Conservation (phyloP, 208 protist species). For the Leishmania tropica region DNA sequence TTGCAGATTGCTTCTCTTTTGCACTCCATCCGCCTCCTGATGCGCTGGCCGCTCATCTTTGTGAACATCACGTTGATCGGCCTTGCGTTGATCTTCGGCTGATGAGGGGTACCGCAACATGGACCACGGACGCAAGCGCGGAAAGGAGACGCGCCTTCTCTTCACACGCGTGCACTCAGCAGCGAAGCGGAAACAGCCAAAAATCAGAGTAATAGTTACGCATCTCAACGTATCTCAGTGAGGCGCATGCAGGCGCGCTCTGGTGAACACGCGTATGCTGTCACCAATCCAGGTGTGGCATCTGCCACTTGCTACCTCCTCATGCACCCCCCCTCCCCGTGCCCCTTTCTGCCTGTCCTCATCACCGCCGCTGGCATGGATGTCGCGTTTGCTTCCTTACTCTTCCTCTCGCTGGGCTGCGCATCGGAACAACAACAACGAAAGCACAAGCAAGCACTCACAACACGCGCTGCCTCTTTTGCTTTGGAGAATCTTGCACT, state of each 20-base stretch:
- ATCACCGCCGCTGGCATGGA: not conserved
- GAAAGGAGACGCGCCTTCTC: not conserved
- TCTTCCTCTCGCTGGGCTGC: not conserved
- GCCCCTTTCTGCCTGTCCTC: not conserved
- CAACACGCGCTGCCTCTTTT: not conserved
- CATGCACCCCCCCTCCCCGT: not conserved
- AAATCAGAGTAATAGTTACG: not conserved
- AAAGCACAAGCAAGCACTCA: too few species aligned
- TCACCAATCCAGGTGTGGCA: not conserved
- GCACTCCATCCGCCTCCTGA: constrained; percentile 73
- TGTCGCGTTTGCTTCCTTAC: not conserved
- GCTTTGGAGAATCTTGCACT: not conserved
- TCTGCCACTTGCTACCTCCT: not conserved
- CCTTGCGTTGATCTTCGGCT: constrained; percentile 75
- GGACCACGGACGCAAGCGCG: not conserved
- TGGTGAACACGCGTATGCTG: not conserved
- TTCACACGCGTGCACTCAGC: not conserved
- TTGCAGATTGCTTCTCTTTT: constrained; percentile 61
- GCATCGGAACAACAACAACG: not conserved
- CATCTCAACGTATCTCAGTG: not conserved
- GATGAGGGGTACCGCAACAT: not conserved
- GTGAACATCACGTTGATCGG: constrained; percentile 69
- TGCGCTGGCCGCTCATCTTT: constrained; percentile 84
- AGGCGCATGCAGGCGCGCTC: not conserved
- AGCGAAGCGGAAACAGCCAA: not conserved